phyloP scores from a whole-genome alignment of 495 filamentous ascomycete genomes.

The Coniosporium apollinis region DNA sequence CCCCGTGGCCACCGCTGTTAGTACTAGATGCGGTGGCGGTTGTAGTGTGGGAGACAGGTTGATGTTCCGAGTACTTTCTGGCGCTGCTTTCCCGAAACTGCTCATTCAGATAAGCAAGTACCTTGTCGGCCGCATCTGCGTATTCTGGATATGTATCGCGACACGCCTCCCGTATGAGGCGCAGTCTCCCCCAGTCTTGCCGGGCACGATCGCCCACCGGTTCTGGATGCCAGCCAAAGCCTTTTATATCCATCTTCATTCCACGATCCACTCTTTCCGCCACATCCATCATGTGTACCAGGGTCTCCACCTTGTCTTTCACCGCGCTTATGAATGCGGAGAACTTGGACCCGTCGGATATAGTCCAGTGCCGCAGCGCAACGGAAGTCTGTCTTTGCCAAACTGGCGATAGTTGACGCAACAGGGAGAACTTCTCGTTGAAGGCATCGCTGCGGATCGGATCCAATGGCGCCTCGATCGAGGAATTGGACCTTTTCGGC shows the following conservation, averaged over 20 bases:
- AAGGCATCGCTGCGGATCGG: slow-evolving; percentile 19
- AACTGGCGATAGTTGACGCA: slow-evolving; percentile 16
- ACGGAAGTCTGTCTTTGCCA: slow-evolving; percentile 13
- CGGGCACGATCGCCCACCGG: slow-evolving; percentile 6
- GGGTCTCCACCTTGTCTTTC: slow-evolving; percentile 13
- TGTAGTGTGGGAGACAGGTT: too few species aligned
- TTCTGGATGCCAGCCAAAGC: slow-evolving; percentile 19
- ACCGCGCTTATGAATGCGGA: slow-evolving; percentile 13
- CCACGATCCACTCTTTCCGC: slow-evolving; percentile 18
- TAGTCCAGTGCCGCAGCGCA: slow-evolving; percentile 14
- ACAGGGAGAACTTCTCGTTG: slow-evolving; percentile 17
- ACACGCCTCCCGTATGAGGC: slow-evolving; percentile 15
- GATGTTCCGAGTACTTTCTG: too few species aligned
- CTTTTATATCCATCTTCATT: slow-evolving; percentile 19
- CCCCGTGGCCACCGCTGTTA: too few species aligned
- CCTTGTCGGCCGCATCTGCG: slow-evolving; percentile 9
- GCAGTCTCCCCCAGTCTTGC: slow-evolving; percentile 15
- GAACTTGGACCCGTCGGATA: slow-evolving; percentile 14
- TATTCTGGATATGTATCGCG: slow-evolving; percentile 17
- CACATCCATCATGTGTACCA: slow-evolving; percentile 17
- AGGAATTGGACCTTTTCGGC: slow-evolving; percentile 13
- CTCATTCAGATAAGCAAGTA: too few species aligned
- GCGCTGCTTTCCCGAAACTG: too few species aligned
- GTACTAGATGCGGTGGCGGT: too few species aligned
- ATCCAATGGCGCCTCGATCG: slow-evolving; percentile 15